Evolutionary conservation across 163 green algal genomes (phyloP).

Genomic region (Scenedesmus sp.): DNA sequence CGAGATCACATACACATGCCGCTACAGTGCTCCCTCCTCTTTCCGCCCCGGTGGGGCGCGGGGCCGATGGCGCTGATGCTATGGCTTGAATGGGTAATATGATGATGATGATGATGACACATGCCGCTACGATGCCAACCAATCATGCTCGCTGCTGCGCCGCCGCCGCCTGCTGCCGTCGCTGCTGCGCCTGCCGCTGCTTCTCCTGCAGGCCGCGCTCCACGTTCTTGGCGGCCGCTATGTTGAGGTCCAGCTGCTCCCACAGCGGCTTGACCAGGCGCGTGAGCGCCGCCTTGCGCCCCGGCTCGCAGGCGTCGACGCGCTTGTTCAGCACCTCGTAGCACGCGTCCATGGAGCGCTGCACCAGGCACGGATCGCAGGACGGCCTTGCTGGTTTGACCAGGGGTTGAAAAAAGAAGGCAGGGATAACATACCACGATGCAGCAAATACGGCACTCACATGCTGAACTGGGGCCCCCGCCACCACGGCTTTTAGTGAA

Average conservation of each 20-base stretch:
- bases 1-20: too few species aligned
- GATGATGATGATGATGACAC: too few species aligned
- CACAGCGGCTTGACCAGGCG: constrained; percentile 41
- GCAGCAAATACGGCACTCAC: too few species aligned
- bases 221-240: constrained; percentile 34
- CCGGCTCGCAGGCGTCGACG: not conserved
- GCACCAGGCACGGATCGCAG: not conserved
- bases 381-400: not conserved
- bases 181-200: constrained; percentile 14
- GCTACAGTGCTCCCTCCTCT: too few species aligned
- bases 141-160: not conserved
- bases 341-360: constrained; percentile 29
- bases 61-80: too few species aligned
- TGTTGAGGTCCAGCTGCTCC: constrained; percentile 36
- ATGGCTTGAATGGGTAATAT: too few species aligned
- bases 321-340: constrained; percentile 41
- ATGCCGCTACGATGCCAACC: not conserved
- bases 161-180: not conserved
- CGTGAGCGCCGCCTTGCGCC: constrained; percentile 5
- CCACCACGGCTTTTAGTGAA: too few species aligned
- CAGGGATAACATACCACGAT: too few species aligned
- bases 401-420: too few species aligned
- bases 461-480: too few species aligned
- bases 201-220: constrained; percentile 9
- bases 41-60: too few species aligned